Evolutionary conservation across 495 filamentous ascomycete genomes (phyloP).

Genomic region (Penicillium bialowiezense): DNA sequence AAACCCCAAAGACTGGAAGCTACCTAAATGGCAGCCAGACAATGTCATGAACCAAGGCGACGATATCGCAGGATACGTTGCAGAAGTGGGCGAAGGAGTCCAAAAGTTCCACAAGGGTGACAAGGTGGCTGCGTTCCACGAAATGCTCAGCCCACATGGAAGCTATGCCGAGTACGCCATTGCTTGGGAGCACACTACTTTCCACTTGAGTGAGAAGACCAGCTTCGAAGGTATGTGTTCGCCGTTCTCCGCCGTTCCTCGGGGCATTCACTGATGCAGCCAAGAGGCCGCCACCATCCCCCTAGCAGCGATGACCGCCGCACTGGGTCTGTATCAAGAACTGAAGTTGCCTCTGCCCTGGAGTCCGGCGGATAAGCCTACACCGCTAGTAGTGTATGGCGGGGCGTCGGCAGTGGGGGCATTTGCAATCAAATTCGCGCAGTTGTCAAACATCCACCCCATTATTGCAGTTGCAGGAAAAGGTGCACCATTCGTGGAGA

Average conservation of each 20-base stretch:
- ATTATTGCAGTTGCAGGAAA: conserved; percentile 67
- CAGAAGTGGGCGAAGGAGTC: conserved; percentile 59
- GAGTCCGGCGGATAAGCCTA: conserved; percentile 40
- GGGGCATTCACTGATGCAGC: not conserved
- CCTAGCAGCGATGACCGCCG: conserved; percentile 72
- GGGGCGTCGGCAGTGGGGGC: conserved; percentile 64
- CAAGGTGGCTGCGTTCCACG: conserved; percentile 68
- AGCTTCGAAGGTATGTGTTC: conserved; percentile 64
- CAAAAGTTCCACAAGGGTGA: conserved; percentile 64
- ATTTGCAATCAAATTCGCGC: conserved; percentile 66
- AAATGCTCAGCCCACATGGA: conserved; percentile 53
- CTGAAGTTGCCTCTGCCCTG: conserved; percentile 66
- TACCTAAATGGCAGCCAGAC: conserved; percentile 26
- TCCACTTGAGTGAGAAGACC: conserved; percentile 61
- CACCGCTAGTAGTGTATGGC: conserved; percentile 66
- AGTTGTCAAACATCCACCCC: conserved; percentile 67
- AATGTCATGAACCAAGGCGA: conserved; percentile 58
- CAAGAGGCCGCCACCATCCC: conserved; percentile 67
- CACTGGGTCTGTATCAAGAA: conserved; percentile 56
- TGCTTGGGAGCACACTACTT: conserved; percentile 62
- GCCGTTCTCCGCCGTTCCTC: no score
- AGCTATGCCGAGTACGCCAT: conserved; percentile 72
- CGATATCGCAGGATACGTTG: conserved; percentile 68
- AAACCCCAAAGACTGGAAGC: conserved; percentile 83
- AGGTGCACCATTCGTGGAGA: conserved; percentile 53